Percentiles rank a stretch among this genome's conserved stretches.
Conservation (phyloP, 768 basidiomycete genomes). For the Lepiota venenata region DNA sequence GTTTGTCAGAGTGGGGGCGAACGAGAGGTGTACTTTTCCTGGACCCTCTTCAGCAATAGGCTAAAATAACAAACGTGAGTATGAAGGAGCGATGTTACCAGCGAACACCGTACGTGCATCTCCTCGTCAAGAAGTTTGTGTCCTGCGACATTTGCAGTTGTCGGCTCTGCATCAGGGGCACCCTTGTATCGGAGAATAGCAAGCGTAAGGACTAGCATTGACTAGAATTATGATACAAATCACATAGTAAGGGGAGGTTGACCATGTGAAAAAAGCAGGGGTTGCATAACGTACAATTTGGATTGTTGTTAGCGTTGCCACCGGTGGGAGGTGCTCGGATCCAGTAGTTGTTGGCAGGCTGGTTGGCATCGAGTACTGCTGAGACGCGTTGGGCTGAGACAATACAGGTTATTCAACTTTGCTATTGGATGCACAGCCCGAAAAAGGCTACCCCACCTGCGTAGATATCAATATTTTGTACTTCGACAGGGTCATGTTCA, state of each 20-base stretch:
- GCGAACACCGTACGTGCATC: background rate
- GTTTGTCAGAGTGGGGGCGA: too few species aligned
- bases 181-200: conserved; percentile 41
- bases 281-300: background rate
- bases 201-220: conserved; percentile 26
- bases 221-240: conserved; percentile 16
- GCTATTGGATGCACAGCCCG: too few species aligned
- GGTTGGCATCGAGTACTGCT: conserved; percentile 26
- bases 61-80: conserved; percentile 14
- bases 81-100: background rate
- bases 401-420: too few species aligned
- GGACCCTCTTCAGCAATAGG: conserved; percentile 6
- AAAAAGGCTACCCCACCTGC: conserved; percentile 15
- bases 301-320: conserved; percentile 14
- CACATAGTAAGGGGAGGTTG: background rate
- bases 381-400: conserved; percentile 19
- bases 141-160: conserved; percentile 14
- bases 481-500: conserved; percentile 27
- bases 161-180: conserved; percentile 32
- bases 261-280: background rate
- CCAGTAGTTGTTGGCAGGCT: conserved; percentile 32
- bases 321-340: conserved; percentile 39
- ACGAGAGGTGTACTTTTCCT: background rate
- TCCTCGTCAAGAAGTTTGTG: conserved; percentile 9
- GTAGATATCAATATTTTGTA: conserved; percentile 35